Base-by-base conservation (phyloP, 78 protist species). In the Creolimax fragrantissima region DNA sequence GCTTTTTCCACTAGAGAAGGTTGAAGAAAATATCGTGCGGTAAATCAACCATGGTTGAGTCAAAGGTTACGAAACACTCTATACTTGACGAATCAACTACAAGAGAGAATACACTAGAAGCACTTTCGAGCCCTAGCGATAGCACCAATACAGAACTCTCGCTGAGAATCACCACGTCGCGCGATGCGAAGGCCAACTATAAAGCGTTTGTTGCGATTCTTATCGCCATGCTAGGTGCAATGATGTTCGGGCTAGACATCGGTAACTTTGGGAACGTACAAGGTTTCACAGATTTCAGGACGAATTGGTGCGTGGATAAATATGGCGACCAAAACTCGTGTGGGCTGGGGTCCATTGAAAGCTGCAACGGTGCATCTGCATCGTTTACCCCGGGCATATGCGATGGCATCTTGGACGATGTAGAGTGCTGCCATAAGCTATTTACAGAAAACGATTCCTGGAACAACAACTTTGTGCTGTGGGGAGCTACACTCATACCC, bases 231-330 rank as follows among this genome's bases (percentile, higher is more conserved):
- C 24, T 84, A 24, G 88, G 88, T 32, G 88, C 88, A 32, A 41
- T 41, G 41, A 84, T 84, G 88, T 84, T 84, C 24, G 88, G 88
- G 11, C 41, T 84, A 42, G 88, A 84, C 17, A 17, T n/a, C 2
- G 88, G 88, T 24, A 84, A 84, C 24, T 84, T 84, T 32, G 88
- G 88, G 11, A 84, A 84, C 17, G 88, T 84, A 41, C 88, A 84
- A 24, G 17, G 88, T 84, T 84, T 84, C 45, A 24, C 41, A 17
- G 88, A 84, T 84, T 84, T 84, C 2, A 17, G 24, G 45, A 24
- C 11, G 85, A 32, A 84, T 41, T 84, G 41, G 41, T 84, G 88
- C 24, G 47, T 84, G 24, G 39, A 58, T 24, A 24, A 84, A 32
- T 84, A 84, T 32, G 88, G 88, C 11, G 88, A 84, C 24, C 85